Evolutionary conservation across 2,329 filamentous ascomycete genomes (phyloP).

Genomic region (Knufia petricola): DNA sequence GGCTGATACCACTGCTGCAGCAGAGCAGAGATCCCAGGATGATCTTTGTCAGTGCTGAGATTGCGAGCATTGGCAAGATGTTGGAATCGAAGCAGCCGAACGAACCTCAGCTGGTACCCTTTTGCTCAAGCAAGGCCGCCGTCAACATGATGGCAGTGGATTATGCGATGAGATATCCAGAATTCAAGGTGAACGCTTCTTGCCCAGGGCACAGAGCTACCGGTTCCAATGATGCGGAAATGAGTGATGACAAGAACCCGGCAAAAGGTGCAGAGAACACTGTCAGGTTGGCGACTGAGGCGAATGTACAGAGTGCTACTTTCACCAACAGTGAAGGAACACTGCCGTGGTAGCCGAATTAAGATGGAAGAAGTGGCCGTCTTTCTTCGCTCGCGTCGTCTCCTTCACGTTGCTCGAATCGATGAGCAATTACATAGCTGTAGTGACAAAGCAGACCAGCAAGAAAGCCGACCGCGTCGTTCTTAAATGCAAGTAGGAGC

Average conservation of each 20-base stretch:
- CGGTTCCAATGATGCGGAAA: conserved; percentile 9
- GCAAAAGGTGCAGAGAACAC: conserved; percentile 16
- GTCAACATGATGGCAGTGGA: conserved; percentile 17
- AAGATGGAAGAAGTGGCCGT: conserved; percentile 13
- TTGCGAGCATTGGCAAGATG: conserved; percentile 15
- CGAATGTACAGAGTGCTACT: conserved; percentile 16
- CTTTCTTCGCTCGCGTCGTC: conserved; percentile 9
- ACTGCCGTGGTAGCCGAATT: conserved; percentile 18
- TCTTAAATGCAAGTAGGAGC: conserved; percentile 72
- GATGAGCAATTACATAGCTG: conserved; percentile 42
- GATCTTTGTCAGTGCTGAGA: conserved; percentile 16
- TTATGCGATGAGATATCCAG: conserved; percentile 17
- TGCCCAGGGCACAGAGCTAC: conserved; percentile 19
- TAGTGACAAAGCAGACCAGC: conserved; percentile 73
- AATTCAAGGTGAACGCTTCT: conserved; percentile 20
- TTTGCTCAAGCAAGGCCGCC: conserved; percentile 17
- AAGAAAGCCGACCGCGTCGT: conserved; percentile 78
- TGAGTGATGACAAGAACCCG: conserved; percentile 16
- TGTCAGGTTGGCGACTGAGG: conserved; percentile 17
- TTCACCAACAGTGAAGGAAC: conserved; percentile 14
- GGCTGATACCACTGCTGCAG: conserved; percentile 17
- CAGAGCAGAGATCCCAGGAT: conserved; percentile 17
- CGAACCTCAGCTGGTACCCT: conserved; percentile 6
- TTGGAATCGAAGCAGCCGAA: conserved; percentile 4
- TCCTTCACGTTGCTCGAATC: conserved; percentile 1